These are phyloP conservation scores for Candida patagonica DNA, from an alignment of 805 yeast species.

Conservation along the genomic window DNA sequence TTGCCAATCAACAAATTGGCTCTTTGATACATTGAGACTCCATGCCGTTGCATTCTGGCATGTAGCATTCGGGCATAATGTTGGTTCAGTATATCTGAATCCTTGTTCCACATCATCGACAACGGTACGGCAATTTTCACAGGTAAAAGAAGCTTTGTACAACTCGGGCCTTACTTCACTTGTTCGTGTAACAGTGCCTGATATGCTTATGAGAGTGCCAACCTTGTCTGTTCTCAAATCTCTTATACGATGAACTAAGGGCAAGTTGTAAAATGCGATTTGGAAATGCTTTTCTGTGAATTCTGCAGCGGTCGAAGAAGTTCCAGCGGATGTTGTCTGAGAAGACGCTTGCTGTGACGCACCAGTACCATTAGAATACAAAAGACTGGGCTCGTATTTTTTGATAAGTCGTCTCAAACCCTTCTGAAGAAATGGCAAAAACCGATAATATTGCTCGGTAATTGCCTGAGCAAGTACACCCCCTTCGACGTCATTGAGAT, in stretches of 20 bases:
- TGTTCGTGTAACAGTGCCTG: conserved; percentile 94
- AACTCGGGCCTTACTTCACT: conserved; percentile 95
- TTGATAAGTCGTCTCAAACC: conserved; percentile 69
- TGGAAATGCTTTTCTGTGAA: conserved; percentile 72
- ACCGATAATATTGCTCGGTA: conserved; percentile 84
- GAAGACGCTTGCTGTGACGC: conserved; percentile 25
- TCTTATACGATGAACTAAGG: conserved; percentile 73
- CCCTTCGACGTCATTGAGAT: conserved; percentile 55
- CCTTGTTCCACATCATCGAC: conserved; percentile 88
- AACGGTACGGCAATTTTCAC: conserved; percentile 78
- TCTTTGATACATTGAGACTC: conserved; percentile 74
- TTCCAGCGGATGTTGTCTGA: conserved; percentile 28
- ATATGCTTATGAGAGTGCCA: conserved; percentile 72
- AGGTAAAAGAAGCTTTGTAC: conserved; percentile 74
- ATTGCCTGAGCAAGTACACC: conserved; percentile 76
- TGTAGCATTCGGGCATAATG: conserved; percentile 77
- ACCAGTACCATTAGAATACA: conserved; percentile 28
- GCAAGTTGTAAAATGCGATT: conserved; percentile 79
- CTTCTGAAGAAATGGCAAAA: conserved; percentile 70
- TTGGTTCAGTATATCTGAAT: conserved; percentile 90
- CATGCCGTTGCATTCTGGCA: conserved; percentile 82
- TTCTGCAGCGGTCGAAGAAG: conserved; percentile 26
- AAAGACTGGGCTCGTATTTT: conserved; percentile 62
- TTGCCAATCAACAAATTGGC: conserved; percentile 94
- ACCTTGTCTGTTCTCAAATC: conserved; percentile 84